Evolutionary conservation across 2,329 filamentous ascomycete genomes (phyloP), one percentile per base, ranked within the genome.

Genomic region (Penicillium sp.): DNA sequence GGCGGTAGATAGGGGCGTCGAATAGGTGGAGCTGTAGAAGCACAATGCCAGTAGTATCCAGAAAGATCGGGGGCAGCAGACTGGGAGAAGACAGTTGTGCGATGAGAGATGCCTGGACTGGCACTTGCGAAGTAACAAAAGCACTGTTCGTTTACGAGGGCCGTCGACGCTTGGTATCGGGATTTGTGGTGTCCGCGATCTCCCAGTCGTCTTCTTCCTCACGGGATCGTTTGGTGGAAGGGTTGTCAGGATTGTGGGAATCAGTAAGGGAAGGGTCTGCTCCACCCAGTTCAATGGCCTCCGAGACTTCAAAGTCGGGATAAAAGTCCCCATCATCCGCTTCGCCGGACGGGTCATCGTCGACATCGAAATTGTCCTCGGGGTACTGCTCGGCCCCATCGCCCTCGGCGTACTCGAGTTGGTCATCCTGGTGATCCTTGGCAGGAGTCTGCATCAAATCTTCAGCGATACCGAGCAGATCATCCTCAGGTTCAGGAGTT

Each of bases 141-240:
- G 28, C n/a, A 30, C 29, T 23, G 18, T 13, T 33, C 33, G 33
- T 49, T 61, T 49, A 62, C 62, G 65, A 70, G 52, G 70, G 69
- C 41, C 76, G 75, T 57, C 69, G 71, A 54, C 76, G 76, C 65
- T 80, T 80, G 62, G 67, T 58, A 58, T 76, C 76, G 66, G 53
- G 42, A 27, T 44, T 43, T 26, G 47, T 49, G 53, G 54, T 23
- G 41, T 52, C 41, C 55, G 37, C 38, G 52, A 41, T 23, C 17
- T 51, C 61, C 43, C 57, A 50, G 29, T 65, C 64, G 26, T 66
- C 64, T 37, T 66, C 64, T 15, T 52, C 50, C 19, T 61, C 62
- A 31, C 64, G 64, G n/a, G 58, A 47, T 16, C 64, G 62, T 47
- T 67, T 67, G 37, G 51, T 46, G 35, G 58, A 52, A 23, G 44